These are phyloP conservation scores for Leccinellum luteum DNA, from an alignment of 768 basidiomycete genomes.

Conservation along the genomic window DNA sequence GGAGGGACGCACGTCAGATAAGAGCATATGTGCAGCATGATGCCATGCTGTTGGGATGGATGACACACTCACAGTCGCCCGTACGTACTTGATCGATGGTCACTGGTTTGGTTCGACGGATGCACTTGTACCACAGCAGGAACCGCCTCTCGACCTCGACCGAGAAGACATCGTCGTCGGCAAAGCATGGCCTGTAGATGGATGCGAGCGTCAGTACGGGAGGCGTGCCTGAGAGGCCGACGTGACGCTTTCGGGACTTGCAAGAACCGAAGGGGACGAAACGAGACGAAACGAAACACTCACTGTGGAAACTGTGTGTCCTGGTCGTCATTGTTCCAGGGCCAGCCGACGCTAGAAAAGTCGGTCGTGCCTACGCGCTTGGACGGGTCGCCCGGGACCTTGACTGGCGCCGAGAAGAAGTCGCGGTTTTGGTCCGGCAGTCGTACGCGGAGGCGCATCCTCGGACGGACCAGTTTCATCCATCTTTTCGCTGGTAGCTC, in stretches of 20 bases:
- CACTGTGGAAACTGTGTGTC: constrained; percentile 13
- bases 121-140: constrained; percentile 22
- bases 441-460: constrained; percentile 22
- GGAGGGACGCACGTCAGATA: neutral
- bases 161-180: constrained; percentile 18
- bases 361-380: neutral
- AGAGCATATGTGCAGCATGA: neutral
- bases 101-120: constrained; percentile 22
- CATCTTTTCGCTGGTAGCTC: constrained; percentile 21
- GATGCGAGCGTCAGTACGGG: no score
- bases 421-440: neutral
- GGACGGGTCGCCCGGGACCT: neutral
- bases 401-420: constrained; percentile 19
- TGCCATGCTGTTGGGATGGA: no score
- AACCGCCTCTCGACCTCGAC: constrained; percentile 20
- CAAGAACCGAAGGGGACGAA: neutral
- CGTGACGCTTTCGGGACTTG: neutral
- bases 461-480: constrained; percentile 20
- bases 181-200: constrained; percentile 11
- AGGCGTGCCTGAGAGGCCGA: neutral
- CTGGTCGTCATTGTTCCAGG: constrained; percentile 8
- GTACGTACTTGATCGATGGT: constrained; percentile 25
- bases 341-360: constrained; percentile 1
- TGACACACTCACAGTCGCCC: constrained; percentile 12
- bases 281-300: neutral